Conservation (phyloP, 208 protist species). For the Leishmania lainsoni region DNA sequence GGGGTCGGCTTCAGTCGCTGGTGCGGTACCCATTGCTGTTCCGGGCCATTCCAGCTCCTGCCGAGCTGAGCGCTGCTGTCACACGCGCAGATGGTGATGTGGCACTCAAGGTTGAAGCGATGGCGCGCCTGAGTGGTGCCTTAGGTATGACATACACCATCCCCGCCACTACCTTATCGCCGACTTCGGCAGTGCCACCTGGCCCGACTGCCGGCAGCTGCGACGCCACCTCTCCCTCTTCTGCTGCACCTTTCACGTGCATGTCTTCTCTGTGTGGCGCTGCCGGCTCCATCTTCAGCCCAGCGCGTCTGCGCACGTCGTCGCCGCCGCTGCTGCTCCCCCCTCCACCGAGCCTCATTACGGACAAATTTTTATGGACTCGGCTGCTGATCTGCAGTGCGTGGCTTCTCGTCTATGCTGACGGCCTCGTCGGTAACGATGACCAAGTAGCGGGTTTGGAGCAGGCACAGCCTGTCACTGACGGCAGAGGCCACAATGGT, state of each 20-base stretch:
- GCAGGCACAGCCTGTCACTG: neutral
- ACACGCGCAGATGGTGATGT: neutral
- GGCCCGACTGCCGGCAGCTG: neutral
- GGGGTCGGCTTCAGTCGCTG: slow-evolving; percentile 23
- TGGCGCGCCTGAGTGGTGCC: slow-evolving; percentile 6
- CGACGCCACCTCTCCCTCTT: neutral
- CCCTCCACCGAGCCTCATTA: slow-evolving; percentile 50
- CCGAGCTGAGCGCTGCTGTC: neutral
- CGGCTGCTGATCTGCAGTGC: slow-evolving; percentile 64
- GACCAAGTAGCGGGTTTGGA: neutral
- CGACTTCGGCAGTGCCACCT: neutral
- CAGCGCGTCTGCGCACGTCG: slow-evolving; percentile 20
- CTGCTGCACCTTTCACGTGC: neutral
- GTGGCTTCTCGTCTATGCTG: slow-evolving; percentile 59
- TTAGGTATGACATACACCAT: slow-evolving; percentile 12
- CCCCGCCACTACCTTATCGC: neutral
- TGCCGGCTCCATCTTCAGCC: slow-evolving; percentile 2
- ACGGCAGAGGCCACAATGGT: neutral
- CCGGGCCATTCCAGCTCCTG: neutral
- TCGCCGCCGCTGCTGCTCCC: slow-evolving; percentile 41
- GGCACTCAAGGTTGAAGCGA: slow-evolving; percentile 20
- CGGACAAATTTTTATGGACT: slow-evolving; percentile 52
- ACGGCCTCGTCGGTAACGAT: slow-evolving; percentile 20
- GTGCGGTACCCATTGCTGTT: slow-evolving; percentile 33
- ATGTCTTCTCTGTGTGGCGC: neutral